Evolutionary conservation across 139 green algal genomes (phyloP).

Genomic region (Eudorina sp.): DNA sequence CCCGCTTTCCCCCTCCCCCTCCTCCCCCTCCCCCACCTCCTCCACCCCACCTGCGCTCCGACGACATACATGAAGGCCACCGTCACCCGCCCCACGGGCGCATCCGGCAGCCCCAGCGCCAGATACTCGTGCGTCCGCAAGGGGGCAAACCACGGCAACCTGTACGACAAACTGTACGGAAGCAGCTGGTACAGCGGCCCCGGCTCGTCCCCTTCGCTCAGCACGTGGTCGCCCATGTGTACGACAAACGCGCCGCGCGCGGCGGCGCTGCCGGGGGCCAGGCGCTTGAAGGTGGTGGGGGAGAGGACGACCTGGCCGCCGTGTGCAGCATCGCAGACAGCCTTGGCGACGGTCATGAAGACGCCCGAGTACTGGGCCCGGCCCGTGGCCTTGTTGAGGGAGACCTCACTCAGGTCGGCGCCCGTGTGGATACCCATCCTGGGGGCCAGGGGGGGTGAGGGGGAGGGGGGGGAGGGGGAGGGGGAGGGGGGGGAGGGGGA

Average conservation of each 20-base stretch:
- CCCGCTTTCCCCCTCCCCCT: too few species aligned
- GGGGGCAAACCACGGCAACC: conserved; percentile 7
- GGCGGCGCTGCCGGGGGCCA: background rate
- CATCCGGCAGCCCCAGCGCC: conserved; percentile 31
- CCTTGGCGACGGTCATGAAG: conserved; percentile 47
- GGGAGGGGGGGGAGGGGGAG: background rate
- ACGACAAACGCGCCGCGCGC: conserved; percentile 4
- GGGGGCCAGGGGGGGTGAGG: background rate
- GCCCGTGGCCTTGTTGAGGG: conserved; percentile 47
- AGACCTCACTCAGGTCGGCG: conserved; percentile 11
- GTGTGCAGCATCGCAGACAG: conserved; percentile 47
- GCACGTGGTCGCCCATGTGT: conserved; percentile 42
- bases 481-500: too few species aligned
- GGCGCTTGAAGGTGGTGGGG: conserved; percentile 1
- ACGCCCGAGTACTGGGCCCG: conserved; percentile 53
- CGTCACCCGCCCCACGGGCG: conserved; percentile 49
- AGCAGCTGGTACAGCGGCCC: conserved; percentile 40
- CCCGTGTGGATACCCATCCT: conserved; percentile 52
- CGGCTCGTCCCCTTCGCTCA: background rate
- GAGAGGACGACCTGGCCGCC: conserved; percentile 51
- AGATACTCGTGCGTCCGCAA: conserved; percentile 10
- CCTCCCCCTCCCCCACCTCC: too few species aligned
- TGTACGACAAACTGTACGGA: conserved; percentile 6
- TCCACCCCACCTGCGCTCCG: conserved; percentile 3
- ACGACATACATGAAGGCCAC: conserved; percentile 51